Evolutionary conservation across 78 protist species (phyloP).

Genomic region (Protostelium mycophagum): DNA sequence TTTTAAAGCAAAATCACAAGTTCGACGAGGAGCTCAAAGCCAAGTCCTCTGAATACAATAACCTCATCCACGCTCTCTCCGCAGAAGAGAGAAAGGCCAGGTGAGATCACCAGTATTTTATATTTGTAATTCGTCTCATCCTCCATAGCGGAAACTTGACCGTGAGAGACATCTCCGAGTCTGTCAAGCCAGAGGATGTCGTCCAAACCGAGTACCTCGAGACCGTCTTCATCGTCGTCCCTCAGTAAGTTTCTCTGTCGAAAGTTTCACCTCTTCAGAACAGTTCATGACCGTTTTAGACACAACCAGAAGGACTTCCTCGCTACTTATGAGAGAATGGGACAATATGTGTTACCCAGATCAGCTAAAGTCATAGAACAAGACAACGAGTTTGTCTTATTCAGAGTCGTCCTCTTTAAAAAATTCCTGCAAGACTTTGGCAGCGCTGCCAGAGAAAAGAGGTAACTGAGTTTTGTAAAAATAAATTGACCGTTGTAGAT

Average conservation of each 20-base stretch:
- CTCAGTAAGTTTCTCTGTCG: background rate
- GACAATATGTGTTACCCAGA: conserved; percentile 60
- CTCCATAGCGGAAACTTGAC: conserved; percentile 38
- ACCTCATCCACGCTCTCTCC: conserved; percentile 22
- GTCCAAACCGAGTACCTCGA: conserved; percentile 67
- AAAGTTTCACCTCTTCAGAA: background rate
- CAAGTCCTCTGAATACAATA: conserved; percentile 22
- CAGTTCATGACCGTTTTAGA: background rate
- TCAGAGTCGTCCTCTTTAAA: conserved; percentile 59
- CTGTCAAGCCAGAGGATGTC: conserved; percentile 27
- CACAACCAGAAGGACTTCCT: conserved; percentile 19
- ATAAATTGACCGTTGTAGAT: background rate
- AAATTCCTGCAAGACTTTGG: conserved; percentile 67
- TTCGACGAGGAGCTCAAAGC: conserved; percentile 50
- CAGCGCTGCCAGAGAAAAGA: conserved; percentile 52
- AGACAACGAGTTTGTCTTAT: conserved; percentile 68
- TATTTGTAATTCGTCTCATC: background rate
- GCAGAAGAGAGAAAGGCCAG: conserved; percentile 53
- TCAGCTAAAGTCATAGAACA: conserved; percentile 43
- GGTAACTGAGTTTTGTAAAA: conserved; percentile 4
- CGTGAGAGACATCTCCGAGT: conserved; percentile 28
- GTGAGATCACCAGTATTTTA: background rate
- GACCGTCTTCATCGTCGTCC: conserved; percentile 72
- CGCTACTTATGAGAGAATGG: conserved; percentile 21
- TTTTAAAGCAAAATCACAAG: conserved; percentile 4